These are phyloP conservation scores for Groenewaldozyma salmanticensis DNA, from an alignment of 805 yeast genomes.

Conservation along the genomic window DNA sequence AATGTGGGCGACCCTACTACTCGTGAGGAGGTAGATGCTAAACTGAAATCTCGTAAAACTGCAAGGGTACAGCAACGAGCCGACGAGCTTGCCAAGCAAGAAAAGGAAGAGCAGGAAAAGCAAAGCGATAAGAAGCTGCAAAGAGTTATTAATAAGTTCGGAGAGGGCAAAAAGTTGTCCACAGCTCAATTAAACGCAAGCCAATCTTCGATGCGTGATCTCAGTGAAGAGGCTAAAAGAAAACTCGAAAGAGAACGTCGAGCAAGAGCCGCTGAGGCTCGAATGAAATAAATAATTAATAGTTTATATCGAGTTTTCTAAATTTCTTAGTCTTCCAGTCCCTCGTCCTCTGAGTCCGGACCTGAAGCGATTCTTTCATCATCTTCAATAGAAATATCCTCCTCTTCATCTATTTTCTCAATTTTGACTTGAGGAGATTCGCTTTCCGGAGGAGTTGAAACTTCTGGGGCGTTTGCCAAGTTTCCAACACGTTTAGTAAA, in stretches of 20 bases:
- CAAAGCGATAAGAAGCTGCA: constrained; percentile 87
- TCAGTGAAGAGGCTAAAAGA: constrained; percentile 65
- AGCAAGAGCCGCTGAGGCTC: constrained; percentile 93
- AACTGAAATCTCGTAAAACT: constrained; percentile 14
- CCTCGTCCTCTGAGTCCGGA: too few species aligned
- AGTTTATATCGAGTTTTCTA: too few species aligned
- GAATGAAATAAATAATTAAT: constrained; percentile 34
- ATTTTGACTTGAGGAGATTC: too few species aligned
- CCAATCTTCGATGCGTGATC: constrained; percentile 36
- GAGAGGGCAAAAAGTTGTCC: constrained; percentile 16
- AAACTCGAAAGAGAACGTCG: constrained; percentile 86
- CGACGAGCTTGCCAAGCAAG: constrained; percentile 73
- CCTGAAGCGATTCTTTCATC: too few species aligned
- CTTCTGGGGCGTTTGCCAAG: too few species aligned
- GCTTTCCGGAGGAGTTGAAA: too few species aligned
- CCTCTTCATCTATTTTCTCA: too few species aligned
- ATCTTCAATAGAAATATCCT: too few species aligned
- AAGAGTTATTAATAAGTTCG: constrained; percentile 19
- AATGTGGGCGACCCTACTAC: constrained; percentile 49
- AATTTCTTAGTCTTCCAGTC: too few species aligned
- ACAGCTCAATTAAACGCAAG: constrained; percentile 16
- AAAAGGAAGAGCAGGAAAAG: constrained; percentile 48
- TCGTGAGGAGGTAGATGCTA: constrained; percentile 24
- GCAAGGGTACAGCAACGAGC: constrained; percentile 15
- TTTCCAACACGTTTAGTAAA: constrained; percentile 28